Evolutionary conservation across 2,329 filamentous ascomycete species (phyloP), one percentile per base, ranked within the genome.

Genomic region (Phaeophleospora eucalypticola): DNA sequence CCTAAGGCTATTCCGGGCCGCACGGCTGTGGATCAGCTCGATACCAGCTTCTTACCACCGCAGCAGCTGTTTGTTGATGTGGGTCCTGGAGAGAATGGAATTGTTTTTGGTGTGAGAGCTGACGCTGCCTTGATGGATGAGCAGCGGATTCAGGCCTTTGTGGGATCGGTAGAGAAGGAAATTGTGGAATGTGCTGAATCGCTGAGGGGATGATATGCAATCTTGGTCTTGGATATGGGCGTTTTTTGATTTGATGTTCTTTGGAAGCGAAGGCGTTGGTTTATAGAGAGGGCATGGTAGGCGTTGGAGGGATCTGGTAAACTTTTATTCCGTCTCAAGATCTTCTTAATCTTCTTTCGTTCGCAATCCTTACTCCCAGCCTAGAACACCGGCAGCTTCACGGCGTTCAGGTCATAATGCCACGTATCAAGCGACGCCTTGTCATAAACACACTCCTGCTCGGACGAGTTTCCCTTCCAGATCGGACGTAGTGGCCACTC

Each of bases 401-500:
- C 65, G 33, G 63, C 59, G 10, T 65, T 56, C n/a, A 77, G 64
- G 56, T 71, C 75, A 47, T 66, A 64, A 9, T 65, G 63, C 67
- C 68, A 73, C 32, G 59, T 68, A 24, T 71, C 63, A 37, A 70
- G 58, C 2, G 62, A 67, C n/a, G 54, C 56, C 58, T 68, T 51
- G 44, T 73, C 70, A 29, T 62, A 57, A 0, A 68, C 64, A 54
- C 70, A 74, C 9, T 66, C 60, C 21, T 71, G 64, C 7, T 12
- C 12, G 0, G 36, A 18, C 3, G 7, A 24, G 12, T 64, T 66
- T 19, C 43, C 49, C 36, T 36, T 41, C 52, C 50, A 57, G 16
- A 53, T 19, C 20, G 54, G 52, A 15, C 54, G 43, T 24, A 52
- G 39, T 10, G 54, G 52, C 45, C 51, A 55, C 8, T 41, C 48